These are phyloP conservation scores for Umbilicus rupestris DNA, from an alignment of 164 flowering plant species.

Conservation along the genomic window DNA sequence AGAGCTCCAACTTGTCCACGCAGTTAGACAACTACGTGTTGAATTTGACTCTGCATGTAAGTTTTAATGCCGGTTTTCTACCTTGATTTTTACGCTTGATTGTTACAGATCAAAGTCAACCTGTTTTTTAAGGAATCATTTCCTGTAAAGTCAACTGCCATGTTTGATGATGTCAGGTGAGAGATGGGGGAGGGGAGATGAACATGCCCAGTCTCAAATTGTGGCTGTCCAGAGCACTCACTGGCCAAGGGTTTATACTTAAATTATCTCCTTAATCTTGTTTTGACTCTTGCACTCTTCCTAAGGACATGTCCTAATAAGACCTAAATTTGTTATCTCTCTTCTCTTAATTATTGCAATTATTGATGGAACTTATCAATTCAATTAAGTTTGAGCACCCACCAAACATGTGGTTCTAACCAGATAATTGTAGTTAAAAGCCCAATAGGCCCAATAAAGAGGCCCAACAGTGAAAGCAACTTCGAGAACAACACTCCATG, in stretches of 20 bases:
- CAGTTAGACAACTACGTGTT: constrained; percentile 31
- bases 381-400: too few relatives aligned
- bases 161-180: constrained; percentile 30
- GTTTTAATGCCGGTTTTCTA: too few relatives aligned
- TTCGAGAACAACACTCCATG: neutral
- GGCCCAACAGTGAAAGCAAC: too few relatives aligned
- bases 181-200: constrained; percentile 29
- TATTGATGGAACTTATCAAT: too few relatives aligned
- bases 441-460: too few relatives aligned
- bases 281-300: neutral
- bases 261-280: neutral
- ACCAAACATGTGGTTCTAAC: too few relatives aligned
- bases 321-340: too few relatives aligned
- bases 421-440: too few relatives aligned
- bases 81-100: neutral
- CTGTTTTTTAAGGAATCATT: neutral
- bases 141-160: neutral
- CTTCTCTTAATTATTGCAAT: too few relatives aligned
- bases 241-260: constrained; percentile 47
- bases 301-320: too few relatives aligned
- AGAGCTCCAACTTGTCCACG: constrained; percentile 42
- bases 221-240: constrained; percentile 50
- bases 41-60: constrained; percentile 53
- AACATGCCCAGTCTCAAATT: constrained; percentile 48
- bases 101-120: too few relatives aligned